These are phyloP conservation scores for Lyophyllum shimeji DNA, from an alignment of 768 basidiomycete species.

Conservation along the genomic window DNA sequence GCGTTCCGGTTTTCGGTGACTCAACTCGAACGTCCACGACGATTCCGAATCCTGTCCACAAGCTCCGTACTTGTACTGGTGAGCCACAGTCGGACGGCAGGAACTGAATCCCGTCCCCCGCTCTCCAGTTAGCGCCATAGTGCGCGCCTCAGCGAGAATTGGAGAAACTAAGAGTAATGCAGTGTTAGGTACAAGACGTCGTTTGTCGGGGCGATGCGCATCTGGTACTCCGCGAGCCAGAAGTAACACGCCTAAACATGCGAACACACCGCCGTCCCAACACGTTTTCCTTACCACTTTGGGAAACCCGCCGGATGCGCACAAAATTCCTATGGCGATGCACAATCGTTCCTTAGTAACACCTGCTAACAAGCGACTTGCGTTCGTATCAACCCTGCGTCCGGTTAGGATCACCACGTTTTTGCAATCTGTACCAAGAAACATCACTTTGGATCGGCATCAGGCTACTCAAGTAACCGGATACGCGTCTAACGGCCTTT, in stretches of 20 bases:
- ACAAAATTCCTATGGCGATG: slow-evolving; percentile 31
- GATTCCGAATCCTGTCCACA: slow-evolving; percentile 9
- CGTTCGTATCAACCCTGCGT: slow-evolving; percentile 9
- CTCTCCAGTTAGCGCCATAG: slow-evolving; percentile 22
- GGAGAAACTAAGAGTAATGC: slow-evolving; percentile 23
- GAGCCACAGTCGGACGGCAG: slow-evolving; percentile 20
- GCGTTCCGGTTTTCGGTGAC: slow-evolving; percentile 16
- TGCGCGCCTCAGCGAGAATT: slow-evolving; percentile 14
- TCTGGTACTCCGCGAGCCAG: slow-evolving; percentile 15
- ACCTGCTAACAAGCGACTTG: not conserved
- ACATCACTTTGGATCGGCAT: not conserved
- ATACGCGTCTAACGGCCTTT: not conserved
- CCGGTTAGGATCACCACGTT: slow-evolving; percentile 2
- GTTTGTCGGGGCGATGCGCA: slow-evolving; percentile 26
- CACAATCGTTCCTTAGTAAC: slow-evolving; percentile 3
- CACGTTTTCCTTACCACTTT: slow-evolving; percentile 22
- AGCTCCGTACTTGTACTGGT: slow-evolving; percentile 22
- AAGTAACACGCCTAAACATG: slow-evolving; percentile 17
- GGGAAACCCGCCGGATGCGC: slow-evolving; percentile 24
- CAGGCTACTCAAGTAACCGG: slow-evolving; percentile 11
- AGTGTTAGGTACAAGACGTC: slow-evolving; percentile 30
- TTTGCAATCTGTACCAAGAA: not conserved
- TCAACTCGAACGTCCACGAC: slow-evolving; percentile 15
- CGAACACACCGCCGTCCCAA: slow-evolving; percentile 19
- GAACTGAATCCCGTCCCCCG: slow-evolving; percentile 23